phyloP scores from a whole-genome alignment of 1,284 basidiomycete genomes.

The Termitomyces sp. region DNA sequence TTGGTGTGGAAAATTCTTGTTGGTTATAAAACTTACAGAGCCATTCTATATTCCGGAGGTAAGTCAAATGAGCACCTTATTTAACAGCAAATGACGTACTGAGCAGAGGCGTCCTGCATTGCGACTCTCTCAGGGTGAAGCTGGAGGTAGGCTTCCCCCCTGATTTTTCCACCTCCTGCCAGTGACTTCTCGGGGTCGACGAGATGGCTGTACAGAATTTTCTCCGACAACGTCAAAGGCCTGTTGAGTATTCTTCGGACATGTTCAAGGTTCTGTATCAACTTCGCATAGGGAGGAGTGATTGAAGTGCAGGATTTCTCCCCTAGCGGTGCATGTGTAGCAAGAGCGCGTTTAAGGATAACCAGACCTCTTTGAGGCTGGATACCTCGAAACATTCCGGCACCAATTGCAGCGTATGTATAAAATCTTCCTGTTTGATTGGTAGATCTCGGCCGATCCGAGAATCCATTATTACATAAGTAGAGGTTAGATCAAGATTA shows the following conservation, averaged over 20 bases:
- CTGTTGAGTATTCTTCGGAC: slow-evolving; percentile 71
- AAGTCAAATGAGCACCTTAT: slow-evolving; percentile 11
- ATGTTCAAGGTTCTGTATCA: slow-evolving; percentile 71
- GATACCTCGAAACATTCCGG: slow-evolving; percentile 18
- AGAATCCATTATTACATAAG: no score
- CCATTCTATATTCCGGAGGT: slow-evolving; percentile 53
- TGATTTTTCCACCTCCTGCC: slow-evolving; percentile 59
- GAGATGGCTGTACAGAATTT: slow-evolving; percentile 96
- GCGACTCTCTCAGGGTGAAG: slow-evolving; percentile 91
- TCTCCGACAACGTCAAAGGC: slow-evolving; percentile 91
- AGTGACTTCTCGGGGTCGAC: slow-evolving; percentile 75
- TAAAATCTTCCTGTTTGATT: slow-evolving; percentile 11
- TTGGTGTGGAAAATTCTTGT: not conserved
- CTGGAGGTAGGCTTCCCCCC: slow-evolving; percentile 90
- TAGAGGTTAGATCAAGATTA: no score
- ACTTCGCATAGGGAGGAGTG: slow-evolving; percentile 81
- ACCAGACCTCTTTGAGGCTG: slow-evolving; percentile 18
- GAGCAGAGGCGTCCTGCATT: slow-evolving; percentile 99
- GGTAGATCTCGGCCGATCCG: slow-evolving; percentile 10
- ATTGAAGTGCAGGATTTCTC: slow-evolving; percentile 76
- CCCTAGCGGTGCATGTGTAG: slow-evolving; percentile 46
- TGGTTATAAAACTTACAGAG: slow-evolving; percentile 48
- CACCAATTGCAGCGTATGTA: not conserved
- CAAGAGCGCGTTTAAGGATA: slow-evolving; percentile 35
- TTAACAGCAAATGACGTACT: slow-evolving; percentile 43